A percentile compares a stretch with the other conserved stretches of the same genome.
Conservation (phyloP, 306 rosid species). For the Trifolium subterraneum region DNA sequence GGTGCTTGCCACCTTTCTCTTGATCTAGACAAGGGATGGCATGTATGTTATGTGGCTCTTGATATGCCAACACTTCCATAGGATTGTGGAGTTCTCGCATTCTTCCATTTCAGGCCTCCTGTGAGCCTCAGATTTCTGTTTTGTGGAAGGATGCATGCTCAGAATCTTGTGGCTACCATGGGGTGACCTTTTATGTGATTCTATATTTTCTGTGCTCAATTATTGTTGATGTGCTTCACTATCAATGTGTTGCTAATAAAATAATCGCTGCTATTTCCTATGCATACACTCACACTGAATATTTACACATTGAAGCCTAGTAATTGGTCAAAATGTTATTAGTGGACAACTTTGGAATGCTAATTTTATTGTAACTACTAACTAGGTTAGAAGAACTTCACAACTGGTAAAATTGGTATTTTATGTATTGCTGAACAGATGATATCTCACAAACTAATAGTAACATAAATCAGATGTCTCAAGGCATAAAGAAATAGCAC, state of each 20-base stretch:
- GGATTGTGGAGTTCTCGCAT: conserved; percentile 48
- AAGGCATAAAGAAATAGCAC: conserved; percentile 3
- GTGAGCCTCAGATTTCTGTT: conserved; percentile 61
- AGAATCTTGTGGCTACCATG: conserved; percentile 54
- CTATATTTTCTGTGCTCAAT: conserved; percentile 47
- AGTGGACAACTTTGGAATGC: conserved; percentile 29
- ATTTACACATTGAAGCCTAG: conserved; percentile 26
- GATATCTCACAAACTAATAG: conserved; percentile 12
- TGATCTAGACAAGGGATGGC: conserved; percentile 48
- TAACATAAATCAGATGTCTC: conserved; percentile 12
- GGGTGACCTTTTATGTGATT: conserved; percentile 53
- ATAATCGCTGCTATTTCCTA: conserved; percentile 18
- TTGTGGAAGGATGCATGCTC: conserved; percentile 54
- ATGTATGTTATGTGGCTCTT: conserved; percentile 47
- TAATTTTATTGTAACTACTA: background rate
- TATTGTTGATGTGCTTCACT: conserved; percentile 44
- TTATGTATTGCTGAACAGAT: conserved; percentile 2
- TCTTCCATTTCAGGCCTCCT: conserved; percentile 56
- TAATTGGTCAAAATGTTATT: conserved; percentile 20
- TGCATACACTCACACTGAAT: conserved; percentile 1
- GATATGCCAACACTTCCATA: conserved; percentile 51
- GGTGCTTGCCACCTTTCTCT: conserved; percentile 55
- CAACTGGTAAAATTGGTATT: conserved; percentile 9
- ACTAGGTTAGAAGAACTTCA: conserved; percentile 24
- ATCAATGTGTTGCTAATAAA: conserved; percentile 36